Evolutionary conservation across 805 yeast species (phyloP).

Genomic region (Starmerella bacillaris): DNA sequence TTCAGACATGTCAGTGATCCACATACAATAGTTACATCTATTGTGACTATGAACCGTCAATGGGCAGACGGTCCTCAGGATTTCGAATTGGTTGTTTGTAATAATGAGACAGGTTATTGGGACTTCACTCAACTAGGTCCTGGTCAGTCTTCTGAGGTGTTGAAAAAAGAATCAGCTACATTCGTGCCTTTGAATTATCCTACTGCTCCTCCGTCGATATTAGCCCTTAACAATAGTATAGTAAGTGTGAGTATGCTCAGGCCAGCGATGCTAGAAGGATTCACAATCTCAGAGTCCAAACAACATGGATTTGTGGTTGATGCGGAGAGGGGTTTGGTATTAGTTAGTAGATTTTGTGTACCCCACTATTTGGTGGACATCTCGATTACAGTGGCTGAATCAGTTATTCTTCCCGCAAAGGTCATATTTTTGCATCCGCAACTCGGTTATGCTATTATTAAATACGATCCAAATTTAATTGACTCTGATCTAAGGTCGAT

Average conservation of each 20-base stretch:
- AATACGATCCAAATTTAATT: constrained; percentile 63
- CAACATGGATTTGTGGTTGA: constrained; percentile 72
- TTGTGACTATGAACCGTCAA: constrained; percentile 63
- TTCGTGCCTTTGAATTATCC: constrained; percentile 22
- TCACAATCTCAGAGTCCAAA: constrained; percentile 39
- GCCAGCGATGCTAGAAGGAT: constrained; percentile 63
- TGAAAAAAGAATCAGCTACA: constrained; percentile 45
- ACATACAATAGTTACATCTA: constrained; percentile 52
- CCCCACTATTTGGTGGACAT: constrained; percentile 74
- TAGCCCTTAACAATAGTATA: constrained; percentile 23
- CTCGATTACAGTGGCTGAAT: constrained; percentile 65
- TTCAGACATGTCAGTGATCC: constrained; percentile 66
- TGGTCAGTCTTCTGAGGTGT: constrained; percentile 38
- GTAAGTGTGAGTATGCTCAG: constrained; percentile 48
- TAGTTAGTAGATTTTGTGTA: constrained; percentile 59
- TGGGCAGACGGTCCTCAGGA: constrained; percentile 38
- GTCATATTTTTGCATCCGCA: constrained; percentile 77
- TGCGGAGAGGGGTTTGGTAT: constrained; percentile 57
- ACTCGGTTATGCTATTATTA: constrained; percentile 64
- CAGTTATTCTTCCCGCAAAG: constrained; percentile 59
- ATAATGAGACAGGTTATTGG: constrained; percentile 41
- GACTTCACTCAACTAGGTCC: constrained; percentile 34
- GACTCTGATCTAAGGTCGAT: constrained; percentile 51
- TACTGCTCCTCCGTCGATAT: constrained; percentile 35
- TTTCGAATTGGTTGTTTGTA: constrained; percentile 47